Percentiles rank a stretch among this genome's conserved stretches.
Conservation (phyloP, 371 early-diverging fungal species). For the Coemansia linderi region DNA sequence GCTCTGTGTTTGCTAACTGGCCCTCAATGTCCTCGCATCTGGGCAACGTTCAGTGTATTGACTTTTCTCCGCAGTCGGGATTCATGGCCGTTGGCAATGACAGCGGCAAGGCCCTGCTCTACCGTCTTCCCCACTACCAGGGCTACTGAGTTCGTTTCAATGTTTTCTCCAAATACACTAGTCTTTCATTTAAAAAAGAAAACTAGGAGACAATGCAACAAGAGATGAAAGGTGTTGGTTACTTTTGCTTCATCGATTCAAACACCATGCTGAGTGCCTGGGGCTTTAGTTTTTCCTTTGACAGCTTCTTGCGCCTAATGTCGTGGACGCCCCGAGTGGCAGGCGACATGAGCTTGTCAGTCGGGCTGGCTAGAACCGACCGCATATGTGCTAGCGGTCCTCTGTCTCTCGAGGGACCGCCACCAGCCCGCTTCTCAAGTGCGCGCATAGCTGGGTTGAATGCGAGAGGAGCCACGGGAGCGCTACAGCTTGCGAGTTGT, state of each 20-base stretch:
- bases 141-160: slow-evolving; percentile 29
- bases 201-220: background rate
- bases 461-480: background rate
- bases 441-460: slow-evolving; percentile 7
- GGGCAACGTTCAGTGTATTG: slow-evolving; percentile 69
- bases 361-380: slow-evolving; percentile 35
- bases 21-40: slow-evolving; percentile 82
- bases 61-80: slow-evolving; percentile 87
- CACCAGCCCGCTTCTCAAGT: slow-evolving; percentile 10
- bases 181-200: too few species aligned
- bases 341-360: slow-evolving; percentile 47
- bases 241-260: slow-evolving; percentile 41
- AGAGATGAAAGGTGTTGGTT: background rate
- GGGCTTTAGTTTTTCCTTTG: slow-evolving; percentile 22
- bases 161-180: slow-evolving; percentile 5
- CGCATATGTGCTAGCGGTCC: slow-evolving; percentile 27
- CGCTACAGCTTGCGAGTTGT: background rate
- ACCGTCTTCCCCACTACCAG: slow-evolving; percentile 71
- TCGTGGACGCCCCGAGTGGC: slow-evolving; percentile 30
- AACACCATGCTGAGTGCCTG: slow-evolving; percentile 29
- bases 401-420: slow-evolving; percentile 3
- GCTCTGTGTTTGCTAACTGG: slow-evolving; percentile 88
- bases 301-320: slow-evolving; percentile 34
- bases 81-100: slow-evolving; percentile 88
- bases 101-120: slow-evolving; percentile 82